Base-by-base conservation (phyloP, 345 rosid species). In the Eucalyptus cloeziana region DNA sequence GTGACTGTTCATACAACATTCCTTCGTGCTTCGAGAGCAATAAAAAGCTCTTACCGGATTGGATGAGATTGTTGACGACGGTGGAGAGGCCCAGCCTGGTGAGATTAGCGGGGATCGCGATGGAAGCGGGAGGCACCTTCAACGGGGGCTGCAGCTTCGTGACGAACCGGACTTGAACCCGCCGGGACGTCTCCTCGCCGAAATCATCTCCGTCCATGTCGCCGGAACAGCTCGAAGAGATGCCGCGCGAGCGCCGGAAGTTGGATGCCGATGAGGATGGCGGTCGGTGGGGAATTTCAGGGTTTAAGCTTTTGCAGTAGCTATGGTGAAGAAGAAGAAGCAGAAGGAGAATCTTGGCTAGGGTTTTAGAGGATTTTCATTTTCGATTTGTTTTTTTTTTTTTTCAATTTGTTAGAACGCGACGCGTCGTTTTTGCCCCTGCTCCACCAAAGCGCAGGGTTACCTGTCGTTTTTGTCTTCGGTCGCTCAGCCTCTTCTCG, bases 41-140 rank as follows among this genome's bases (percentile, higher is more conserved):
- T 43, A 12, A 13, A 30, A 58, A 49, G 30, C 27, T 16, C 27
- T 13, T 90, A 95, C 99, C 94, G 27, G 94, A 88, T 67, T 91
- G 89, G 85, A 95, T 94, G 88, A 98, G 92, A 87, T 88, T 90
- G 92, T 97, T 98, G 89, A 97, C 96, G 40, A 98, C 91, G 47
- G 96, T 90, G 91, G 99, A 98, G 88, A 98, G 98, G 76, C 98
- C 98, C 33, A 95, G 90, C 58, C 99, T 96, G 67, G 98, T 95
- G 94, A 96, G 94, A 85, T 93, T 92, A 45, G 99, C 93, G 69
- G 99, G 99, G 90, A 98, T 95, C 31, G 97, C 95, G 71, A 97
- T 92, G 88, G 97, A 87, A 90, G 92, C 90, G 44, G 92, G 86
- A 31, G 98, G 96, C 44, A 86, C 95, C 93, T 92, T 95, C 86